Conservation (phyloP, 1,284 basidiomycete genomes). For the Puccinia sorghi region DNA sequence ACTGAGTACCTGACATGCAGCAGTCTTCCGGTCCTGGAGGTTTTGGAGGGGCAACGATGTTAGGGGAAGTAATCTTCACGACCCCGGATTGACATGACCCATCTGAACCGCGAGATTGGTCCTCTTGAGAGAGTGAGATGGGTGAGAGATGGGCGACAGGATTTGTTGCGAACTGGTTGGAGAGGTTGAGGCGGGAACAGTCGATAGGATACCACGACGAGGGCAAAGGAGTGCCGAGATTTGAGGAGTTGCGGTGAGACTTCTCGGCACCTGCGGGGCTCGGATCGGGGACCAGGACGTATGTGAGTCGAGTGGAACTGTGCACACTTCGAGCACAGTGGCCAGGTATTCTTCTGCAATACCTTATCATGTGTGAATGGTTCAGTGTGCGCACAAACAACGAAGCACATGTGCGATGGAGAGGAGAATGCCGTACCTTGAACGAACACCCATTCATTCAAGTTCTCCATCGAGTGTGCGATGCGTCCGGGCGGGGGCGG, state of each 20-base stretch:
- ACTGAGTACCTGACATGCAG: conserved; percentile 52
- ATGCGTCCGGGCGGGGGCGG: too few species aligned
- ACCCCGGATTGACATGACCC: not conserved
- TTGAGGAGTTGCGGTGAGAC: not conserved
- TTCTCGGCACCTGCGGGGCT: not conserved
- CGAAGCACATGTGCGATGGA: not conserved
- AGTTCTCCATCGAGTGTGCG: not conserved
- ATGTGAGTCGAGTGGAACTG: conserved; percentile 4
- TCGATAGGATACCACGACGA: conserved; percentile 14
- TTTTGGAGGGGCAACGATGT: conserved; percentile 49
- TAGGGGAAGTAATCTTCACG: not conserved
- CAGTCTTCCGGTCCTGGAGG: conserved; percentile 58
- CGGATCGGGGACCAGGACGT: not conserved
- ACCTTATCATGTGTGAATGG: not conserved
- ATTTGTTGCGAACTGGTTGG: not conserved
- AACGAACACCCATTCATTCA: too few species aligned
- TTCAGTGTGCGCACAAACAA: not conserved
- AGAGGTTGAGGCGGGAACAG: not conserved
- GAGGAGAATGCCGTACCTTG: too few species aligned
- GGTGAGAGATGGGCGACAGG: not conserved
- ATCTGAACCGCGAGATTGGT: not conserved
- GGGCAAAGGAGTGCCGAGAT: not conserved
- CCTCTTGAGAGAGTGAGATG: not conserved
- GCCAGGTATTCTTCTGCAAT: not conserved
- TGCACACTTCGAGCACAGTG: not conserved